Base-by-base conservation (phyloP, 805 yeast genomes). In the Starmerella geochares region DNA sequence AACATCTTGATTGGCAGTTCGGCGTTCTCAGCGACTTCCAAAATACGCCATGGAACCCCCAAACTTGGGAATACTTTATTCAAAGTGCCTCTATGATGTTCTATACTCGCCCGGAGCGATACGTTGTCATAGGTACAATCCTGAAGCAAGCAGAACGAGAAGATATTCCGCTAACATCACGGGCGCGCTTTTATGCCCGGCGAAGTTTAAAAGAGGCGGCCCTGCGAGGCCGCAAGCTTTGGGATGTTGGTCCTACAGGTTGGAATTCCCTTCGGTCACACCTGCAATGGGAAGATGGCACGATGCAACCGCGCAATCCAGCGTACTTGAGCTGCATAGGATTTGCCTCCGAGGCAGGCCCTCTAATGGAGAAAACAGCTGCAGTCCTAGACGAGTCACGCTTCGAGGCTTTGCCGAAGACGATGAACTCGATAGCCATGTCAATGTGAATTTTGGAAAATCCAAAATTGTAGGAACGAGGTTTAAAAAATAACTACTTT, bases 1-100 rank as follows among this genome's bases (percentile, higher is more conserved):
- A 46, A 19, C 55, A 46, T 23, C 35, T 58, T 3, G 60, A 55
- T 37, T 56, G 56, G 55, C 58, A 49, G 40, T 40, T 58, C 14
- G 60, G 56, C 6, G 9, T 54, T 3, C 47, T 57, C 4, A 36
- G 19, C 11, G 19, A 23, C 20, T 57, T 53, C 48, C 14, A n/a
- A 10, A 16, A 17, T 16, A 50, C 53, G 4, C 17, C 16, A 11
- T 56, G 58, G 47, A 31, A 47, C 31, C 29, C 48, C 10, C n/a
- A 36, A 23, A 32, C 58, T 7, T 52, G 54, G 52, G 46, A 52
- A 23, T 37, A 28, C 20, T 20, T 57, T 24, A 46, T 57, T 9
- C 51, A 47, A 20, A 47, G 46, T 2, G 58, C 55, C 3, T 14
- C 42, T 10, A 20, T 33, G 19, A 41, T 32, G 16, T 14, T 10